Base-by-base conservation (phyloP, 1,139 yeast species). In the Arxiozyma telluris region DNA sequence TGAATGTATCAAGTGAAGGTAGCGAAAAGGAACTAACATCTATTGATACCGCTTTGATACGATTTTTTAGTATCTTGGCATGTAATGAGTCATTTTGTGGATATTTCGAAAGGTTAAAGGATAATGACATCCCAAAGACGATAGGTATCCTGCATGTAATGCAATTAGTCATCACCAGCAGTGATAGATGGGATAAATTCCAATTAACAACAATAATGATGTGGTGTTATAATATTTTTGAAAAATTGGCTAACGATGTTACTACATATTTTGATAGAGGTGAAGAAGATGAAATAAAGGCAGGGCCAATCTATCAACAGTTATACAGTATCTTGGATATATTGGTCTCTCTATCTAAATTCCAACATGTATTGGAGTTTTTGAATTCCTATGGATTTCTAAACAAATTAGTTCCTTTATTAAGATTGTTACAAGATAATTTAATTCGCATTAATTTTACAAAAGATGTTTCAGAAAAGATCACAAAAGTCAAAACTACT, bases 181-280 rank as follows among this genome's bases (percentile, higher is more conserved):
- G 71, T 53, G 78, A 75, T 11, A 71, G 70, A 34, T 83, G 87
- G 87, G 73, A 76, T 54, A 77, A 77, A 50, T 73, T 73, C 51
- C 74, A 82, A 56, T 61, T 81, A 12, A 75, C 79, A 0, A 77
- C 76, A 1, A 71, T 84, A 17, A 68, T 83, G 53, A 71, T 81
- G 0, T 84, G 90, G 89, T 65, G 73, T 20, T 71, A 71, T 56
- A 77, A 76, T 27, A 61, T 77, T 44, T 77, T 75, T 55, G 67
- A 68, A 44, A 54, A 59, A 5, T 52, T 66, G 0, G 52, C 63
- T 2, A 38, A 50, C 0, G 58, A 61, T 30, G 57, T 66, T 2
- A 60, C 61, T n/a, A 49, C 52, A 1, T 67, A 64, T 50, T 71
- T 73, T 54, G 53, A 58, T 27, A 30, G 20, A 4, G 48, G 53